Evolutionary conservation across 164 flowering plant species (phyloP).

Genomic region (Buxus sempervirens): DNA sequence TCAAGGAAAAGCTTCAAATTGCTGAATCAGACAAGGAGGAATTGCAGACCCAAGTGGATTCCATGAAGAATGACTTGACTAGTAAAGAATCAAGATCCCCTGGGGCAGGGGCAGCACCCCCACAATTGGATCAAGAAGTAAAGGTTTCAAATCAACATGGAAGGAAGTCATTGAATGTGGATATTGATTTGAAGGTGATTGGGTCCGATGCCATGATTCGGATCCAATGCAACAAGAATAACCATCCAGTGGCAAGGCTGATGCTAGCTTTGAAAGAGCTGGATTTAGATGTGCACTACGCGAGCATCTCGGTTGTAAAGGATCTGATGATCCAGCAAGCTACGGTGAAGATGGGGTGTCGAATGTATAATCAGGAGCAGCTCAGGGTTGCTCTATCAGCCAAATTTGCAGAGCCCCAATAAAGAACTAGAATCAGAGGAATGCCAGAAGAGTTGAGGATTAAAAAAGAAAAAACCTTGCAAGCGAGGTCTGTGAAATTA

Average conservation of each 20-base stretch:
- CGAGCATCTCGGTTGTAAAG: slow-evolving; percentile 80
- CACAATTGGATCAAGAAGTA: slow-evolving; percentile 24
- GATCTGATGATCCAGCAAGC: slow-evolving; percentile 94
- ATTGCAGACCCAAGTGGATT: slow-evolving; percentile 43
- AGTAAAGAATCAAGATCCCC: slow-evolving; percentile 22
- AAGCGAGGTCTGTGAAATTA: neutral
- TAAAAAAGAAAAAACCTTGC: slow-evolving; percentile 3
- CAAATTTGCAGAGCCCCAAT: slow-evolving; percentile 33
- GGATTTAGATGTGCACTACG: slow-evolving; percentile 70
- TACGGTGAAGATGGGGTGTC: slow-evolving; percentile 68
- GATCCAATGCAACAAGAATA: slow-evolving; percentile 56
- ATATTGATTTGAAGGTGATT: slow-evolving; percentile 73
- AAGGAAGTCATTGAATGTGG: slow-evolving; percentile 38
- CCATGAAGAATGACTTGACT: slow-evolving; percentile 40
- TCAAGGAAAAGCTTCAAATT: slow-evolving; percentile 47
- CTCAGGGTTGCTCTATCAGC: slow-evolving; percentile 51
- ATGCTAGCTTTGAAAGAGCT: slow-evolving; percentile 79
- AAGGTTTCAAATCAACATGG: slow-evolving; percentile 27
- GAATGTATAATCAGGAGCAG: slow-evolving; percentile 70
- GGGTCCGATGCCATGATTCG: slow-evolving; percentile 87
- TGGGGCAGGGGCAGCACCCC: slow-evolving; percentile 13
- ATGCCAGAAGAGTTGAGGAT: neutral
- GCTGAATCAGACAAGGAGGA: slow-evolving; percentile 55
- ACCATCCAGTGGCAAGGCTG: slow-evolving; percentile 79
- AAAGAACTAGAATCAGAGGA: neutral